Evolutionary conservation across 768 basidiomycete species (phyloP).

Genomic region (Harrya chromipes): DNA sequence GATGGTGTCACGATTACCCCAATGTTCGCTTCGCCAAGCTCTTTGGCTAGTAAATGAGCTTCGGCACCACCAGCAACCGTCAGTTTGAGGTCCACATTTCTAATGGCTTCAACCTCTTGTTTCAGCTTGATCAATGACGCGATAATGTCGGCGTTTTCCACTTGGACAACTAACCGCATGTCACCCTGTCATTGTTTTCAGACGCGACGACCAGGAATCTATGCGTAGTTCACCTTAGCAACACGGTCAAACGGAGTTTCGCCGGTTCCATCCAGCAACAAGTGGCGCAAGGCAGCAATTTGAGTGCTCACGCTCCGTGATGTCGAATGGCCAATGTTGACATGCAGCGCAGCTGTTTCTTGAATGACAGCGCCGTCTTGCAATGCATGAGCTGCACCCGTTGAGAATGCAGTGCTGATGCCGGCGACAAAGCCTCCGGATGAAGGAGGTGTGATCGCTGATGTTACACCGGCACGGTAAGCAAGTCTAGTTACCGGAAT

Average conservation of each 20-base stretch:
- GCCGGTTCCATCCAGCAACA: conserved; percentile 44
- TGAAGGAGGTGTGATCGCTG: conserved; percentile 55
- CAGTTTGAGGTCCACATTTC: conserved; percentile 44
- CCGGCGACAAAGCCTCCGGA: conserved; percentile 53
- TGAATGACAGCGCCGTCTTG: conserved; percentile 57
- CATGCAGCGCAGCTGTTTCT: conserved; percentile 58
- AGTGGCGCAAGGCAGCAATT: conserved; percentile 65
- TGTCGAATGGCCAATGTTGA: conserved; percentile 48
- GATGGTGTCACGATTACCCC: conserved; percentile 69
- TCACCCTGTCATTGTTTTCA: conserved; percentile 43
- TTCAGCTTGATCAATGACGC: conserved; percentile 72
- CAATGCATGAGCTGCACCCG: conserved; percentile 53
- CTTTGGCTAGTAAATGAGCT: conserved; percentile 67
- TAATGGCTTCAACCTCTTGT: conserved; percentile 52
- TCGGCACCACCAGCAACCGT: conserved; percentile 68
- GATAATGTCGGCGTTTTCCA: conserved; percentile 78
- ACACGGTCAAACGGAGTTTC: conserved; percentile 40
- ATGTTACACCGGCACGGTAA: conserved; percentile 62
- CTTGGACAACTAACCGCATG: conserved; percentile 73
- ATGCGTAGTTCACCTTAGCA: conserved; percentile 36
- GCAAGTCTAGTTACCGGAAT: conserved; percentile 48
- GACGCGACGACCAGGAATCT: background rate
- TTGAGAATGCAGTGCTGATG: conserved; percentile 55
- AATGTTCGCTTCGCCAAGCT: conserved; percentile 63
- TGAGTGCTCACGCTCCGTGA: conserved; percentile 72